Evolutionary conservation across 345 rosid species (phyloP), one percentile per base, ranked within the genome.

Genomic region (Populus alba): DNA sequence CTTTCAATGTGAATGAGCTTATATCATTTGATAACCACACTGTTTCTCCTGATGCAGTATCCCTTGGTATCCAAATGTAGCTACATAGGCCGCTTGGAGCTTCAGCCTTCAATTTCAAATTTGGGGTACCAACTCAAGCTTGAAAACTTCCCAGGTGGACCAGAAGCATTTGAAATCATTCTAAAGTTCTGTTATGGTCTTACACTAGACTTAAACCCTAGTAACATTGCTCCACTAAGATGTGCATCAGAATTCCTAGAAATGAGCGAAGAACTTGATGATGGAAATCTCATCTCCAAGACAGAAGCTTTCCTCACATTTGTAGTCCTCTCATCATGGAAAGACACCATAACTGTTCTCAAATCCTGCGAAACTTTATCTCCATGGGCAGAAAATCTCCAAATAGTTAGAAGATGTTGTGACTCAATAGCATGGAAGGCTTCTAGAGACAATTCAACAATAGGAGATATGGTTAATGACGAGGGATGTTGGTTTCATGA

Each of bases 361-460:
- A 90, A 87, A 88, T 83, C 92, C n/a, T 91, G 97, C 16, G 84
- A 87, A 81, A 78, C 74, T 75, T 85, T 92, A 43, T 92, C 93
- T 66, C 97, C 97, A n/a, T 92, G 97, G 98, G 91, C 90, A 9
- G 98, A 93, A 79, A 93, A 92, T 83, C 89, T 92, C 74, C 98
- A 95, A 78, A 87, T 93, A 78, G 90, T 93, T 72, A 86, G 98
- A 68, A 88, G 94, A 87, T 91, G 98, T 61, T 90, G 94, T 33
- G 99, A 95, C 73, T 87, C 91, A 35, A 91, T 93, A 37, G 93
- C 96, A 74, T 87, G 92, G 90, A 92, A 90, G 80, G 92, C 90
- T 81, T 87, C 91, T 57, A 87, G 83, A 82, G 81, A 85, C 66
- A 78, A 75, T 70, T 82, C 77, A 59, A 41, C 77, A 20, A 75